Evolutionary conservation across 2,329 filamentous ascomycete genomes (phyloP), one percentile per base, ranked within the genome.

Genomic region (Ophidiomyces ophidiicola): DNA sequence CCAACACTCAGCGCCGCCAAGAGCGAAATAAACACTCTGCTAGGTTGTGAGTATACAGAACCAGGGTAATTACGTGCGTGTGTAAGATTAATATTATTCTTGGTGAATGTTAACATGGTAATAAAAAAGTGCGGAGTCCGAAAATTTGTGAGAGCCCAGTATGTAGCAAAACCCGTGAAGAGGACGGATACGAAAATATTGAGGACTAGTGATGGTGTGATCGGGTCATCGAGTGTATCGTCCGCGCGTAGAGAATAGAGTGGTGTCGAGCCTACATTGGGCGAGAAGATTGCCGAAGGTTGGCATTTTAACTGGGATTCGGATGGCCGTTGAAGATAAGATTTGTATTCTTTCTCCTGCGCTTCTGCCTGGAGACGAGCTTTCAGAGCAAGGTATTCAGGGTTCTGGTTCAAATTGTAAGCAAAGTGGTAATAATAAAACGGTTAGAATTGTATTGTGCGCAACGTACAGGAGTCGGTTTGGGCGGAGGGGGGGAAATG

Each of bases 181-280:
- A 88, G 65, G 38, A 94, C 82, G 36, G 84, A 93, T 38, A 94
- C 69, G 26, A 94, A 64, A 36, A 96, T 85, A 58, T 96, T 98
- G 52, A 93, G 70, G 36, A 96, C 85, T 5, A 96, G 68, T 29
- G 61, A 63, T 0, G 64, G 61, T 2, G 58, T 62, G 29, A 67
- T 52, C 8, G 56, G 53, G 39, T 64, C 61, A 47, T 74, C 65
- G 42, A 70, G 69, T 5, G 48, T 33, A 38, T 58, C 45, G 12
- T 48, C 48, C 60, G 63, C 4, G 66, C 52, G 42, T 71, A 30
- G 18, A 28, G 5, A 18, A 3, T 20, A 21, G 21, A 29, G 15
- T 59, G 15, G 60, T 59, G 12, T 60, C 14, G 37, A n/a, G 3
- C 55, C 28, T 72, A 70, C 52, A 74, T 78, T 7, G 67, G 68